A percentile compares a stretch with the other conserved stretches of the same genome.
phyloP scores from a whole-genome alignment of 2,329 filamentous ascomycete genomes.

The Alternaria incomplexa region DNA sequence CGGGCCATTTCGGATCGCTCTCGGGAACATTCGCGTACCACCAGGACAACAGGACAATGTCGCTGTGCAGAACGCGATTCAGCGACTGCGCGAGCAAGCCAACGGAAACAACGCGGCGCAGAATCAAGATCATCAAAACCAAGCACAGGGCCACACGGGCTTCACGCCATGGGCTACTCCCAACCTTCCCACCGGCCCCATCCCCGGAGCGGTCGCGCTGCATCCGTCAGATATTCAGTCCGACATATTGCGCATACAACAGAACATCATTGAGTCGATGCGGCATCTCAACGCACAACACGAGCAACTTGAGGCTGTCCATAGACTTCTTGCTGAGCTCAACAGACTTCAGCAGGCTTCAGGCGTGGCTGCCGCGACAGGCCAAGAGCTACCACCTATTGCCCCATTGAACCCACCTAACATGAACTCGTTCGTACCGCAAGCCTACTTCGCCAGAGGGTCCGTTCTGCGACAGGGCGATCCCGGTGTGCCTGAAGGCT shows the following conservation, averaged over 20 bases:
- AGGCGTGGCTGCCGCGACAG: slow-evolving; percentile 27
- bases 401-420: slow-evolving; percentile 30
- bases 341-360: slow-evolving; percentile 41
- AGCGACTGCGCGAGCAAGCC: slow-evolving; percentile 31
- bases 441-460: slow-evolving; percentile 43
- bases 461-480: slow-evolving; percentile 43
- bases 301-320: slow-evolving; percentile 42
- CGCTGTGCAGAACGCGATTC: slow-evolving; percentile 29
- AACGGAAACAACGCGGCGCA: slow-evolving; percentile 33
- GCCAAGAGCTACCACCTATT: slow-evolving; percentile 35
- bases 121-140: slow-evolving; percentile 22
- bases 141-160: slow-evolving; percentile 14
- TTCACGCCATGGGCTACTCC: slow-evolving; percentile 11
- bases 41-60: slow-evolving; percentile 32
- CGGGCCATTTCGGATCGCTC: slow-evolving; percentile 43
- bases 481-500: slow-evolving; percentile 41
- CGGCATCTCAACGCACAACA: slow-evolving; percentile 43
- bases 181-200: slow-evolving; percentile 16
- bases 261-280: slow-evolving; percentile 46
- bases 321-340: slow-evolving; percentile 40
- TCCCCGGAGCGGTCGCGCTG: slow-evolving; percentile 30
- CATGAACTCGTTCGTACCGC: slow-evolving; percentile 28
- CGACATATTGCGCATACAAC: slow-evolving; percentile 46
- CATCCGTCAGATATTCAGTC: slow-evolving; percentile 44
- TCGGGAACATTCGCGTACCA: slow-evolving; percentile 44